Percentiles rank a stretch among this genome's conserved stretches.
Conservation (phyloP, 495 filamentous ascomycete species). For the Daldinia decipiens region DNA sequence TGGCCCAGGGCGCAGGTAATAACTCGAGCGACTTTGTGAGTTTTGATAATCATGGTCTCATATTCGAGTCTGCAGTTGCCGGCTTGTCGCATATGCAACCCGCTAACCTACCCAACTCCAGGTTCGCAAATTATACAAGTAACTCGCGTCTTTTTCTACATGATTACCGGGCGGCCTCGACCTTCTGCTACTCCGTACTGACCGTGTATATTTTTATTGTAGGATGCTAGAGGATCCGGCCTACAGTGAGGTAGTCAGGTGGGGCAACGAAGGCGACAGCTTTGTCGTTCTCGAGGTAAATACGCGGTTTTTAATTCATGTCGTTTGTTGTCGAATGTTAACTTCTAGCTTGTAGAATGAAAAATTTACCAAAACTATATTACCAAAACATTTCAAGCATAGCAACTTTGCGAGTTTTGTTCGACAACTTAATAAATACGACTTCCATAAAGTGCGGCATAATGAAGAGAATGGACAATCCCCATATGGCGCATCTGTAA, state of each 20-base stretch:
- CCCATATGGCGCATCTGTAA: conserved; percentile 89
- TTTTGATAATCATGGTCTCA: conserved; percentile 24
- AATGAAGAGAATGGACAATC: conserved; percentile 94
- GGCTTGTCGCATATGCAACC: conserved; percentile 28
- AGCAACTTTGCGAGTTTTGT: conserved; percentile 99
- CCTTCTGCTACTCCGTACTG: conserved; percentile 19
- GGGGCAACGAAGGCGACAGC: conserved; percentile 93
- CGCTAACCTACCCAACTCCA: conserved; percentile 51
- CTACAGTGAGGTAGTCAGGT: conserved; percentile 91
- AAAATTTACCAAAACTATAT: conserved; percentile 96
- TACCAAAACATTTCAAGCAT: conserved; percentile 99
- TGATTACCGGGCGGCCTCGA: conserved; percentile 11
- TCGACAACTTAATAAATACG: conserved; percentile 98
- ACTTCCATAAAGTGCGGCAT: conserved; percentile 98
- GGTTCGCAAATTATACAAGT: conserved; percentile 99
- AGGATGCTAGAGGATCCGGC: conserved; percentile 98
- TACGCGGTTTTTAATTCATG: conserved; percentile 16
- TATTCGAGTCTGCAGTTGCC: conserved; percentile 30
- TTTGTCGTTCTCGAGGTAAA: conserved; percentile 97
- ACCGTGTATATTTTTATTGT: conserved; percentile 44
- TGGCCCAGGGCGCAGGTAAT: conserved; percentile 55
- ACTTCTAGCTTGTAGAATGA: conserved; percentile 73
- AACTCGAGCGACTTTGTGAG: conserved; percentile 64
- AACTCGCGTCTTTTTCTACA: conserved; percentile 32
- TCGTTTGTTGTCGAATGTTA: conserved; percentile 19